A percentile compares a stretch with the other conserved stretches of the same genome.
These are phyloP conservation scores for Furcasterigmium furcatum DNA, from an alignment of 2,329 filamentous ascomycete genomes.

Conservation along the genomic window DNA sequence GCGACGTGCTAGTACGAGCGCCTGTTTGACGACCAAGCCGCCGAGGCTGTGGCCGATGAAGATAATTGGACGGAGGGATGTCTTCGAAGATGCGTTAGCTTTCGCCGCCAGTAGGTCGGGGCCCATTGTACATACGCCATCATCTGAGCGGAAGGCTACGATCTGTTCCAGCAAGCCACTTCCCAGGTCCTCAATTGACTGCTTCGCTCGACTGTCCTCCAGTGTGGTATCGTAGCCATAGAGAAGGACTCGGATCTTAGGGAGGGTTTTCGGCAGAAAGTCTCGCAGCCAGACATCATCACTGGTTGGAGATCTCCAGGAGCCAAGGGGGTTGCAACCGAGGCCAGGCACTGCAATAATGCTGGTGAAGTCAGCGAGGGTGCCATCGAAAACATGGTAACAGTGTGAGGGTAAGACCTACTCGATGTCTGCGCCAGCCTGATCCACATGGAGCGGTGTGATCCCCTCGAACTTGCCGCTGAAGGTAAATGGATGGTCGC, in stretches of 20 bases:
- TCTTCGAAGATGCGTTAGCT: conserved; percentile 8
- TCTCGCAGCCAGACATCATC: conserved; percentile 24
- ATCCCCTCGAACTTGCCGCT: too few species aligned
- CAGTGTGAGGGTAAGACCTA: too few species aligned
- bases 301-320: conserved; percentile 19
- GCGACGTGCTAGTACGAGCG: not conserved
- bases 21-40: conserved; percentile 19
- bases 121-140: conserved; percentile 7
- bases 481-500: too few species aligned
- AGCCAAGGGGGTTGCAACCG: conserved; percentile 21
- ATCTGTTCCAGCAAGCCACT: conserved; percentile 10
- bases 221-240: conserved; percentile 25
- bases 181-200: conserved; percentile 15
- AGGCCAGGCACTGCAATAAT: conserved; percentile 24
- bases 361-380: conserved; percentile 8
- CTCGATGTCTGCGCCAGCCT: too few species aligned
- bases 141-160: conserved; percentile 9
- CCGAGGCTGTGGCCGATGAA: conserved; percentile 22
- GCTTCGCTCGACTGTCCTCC: conserved; percentile 13
- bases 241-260: conserved; percentile 17
- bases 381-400: too few species aligned
- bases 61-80: conserved; percentile 13
- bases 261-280: conserved; percentile 17
- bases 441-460: too few species aligned
- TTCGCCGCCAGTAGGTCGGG: not conserved